Percentiles rank a stretch among this genome's conserved stretches.
Evolutionary conservation across 192 early-diverging fungal genomes (phyloP).

Genomic region (Podila horticola): DNA sequence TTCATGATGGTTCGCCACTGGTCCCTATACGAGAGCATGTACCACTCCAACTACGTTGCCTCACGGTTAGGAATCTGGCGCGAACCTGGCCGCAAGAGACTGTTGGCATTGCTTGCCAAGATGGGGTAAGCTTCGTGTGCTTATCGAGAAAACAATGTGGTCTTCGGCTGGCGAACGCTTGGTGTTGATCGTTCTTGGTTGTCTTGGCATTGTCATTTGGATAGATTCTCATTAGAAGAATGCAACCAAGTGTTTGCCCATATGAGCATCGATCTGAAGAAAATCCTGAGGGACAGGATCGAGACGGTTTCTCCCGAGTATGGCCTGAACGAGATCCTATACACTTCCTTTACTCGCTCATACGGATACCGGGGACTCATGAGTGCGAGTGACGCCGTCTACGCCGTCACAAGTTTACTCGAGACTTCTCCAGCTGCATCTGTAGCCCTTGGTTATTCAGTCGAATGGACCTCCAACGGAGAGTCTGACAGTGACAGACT

Average conservation of each 20-base stretch:
- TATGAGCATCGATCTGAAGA: constrained; percentile 82
- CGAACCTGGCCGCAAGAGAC: constrained; percentile 77
- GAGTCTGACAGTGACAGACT: constrained; percentile 1
- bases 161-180: not conserved
- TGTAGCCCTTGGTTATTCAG: constrained; percentile 42
- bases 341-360: constrained; percentile 80
- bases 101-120: constrained; percentile 88
- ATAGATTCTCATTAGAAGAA: constrained; percentile 83
- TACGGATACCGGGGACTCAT: constrained; percentile 77
- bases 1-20: constrained; percentile 93
- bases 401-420: constrained; percentile 81
- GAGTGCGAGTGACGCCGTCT: constrained; percentile 84
- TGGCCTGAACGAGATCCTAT: constrained; percentile 81
- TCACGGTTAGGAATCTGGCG: constrained; percentile 91
- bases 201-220: not conserved
- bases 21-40: constrained; percentile 90
- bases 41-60: constrained; percentile 87
- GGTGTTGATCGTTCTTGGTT: not conserved
- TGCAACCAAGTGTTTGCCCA: constrained; percentile 79
- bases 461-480: constrained; percentile 49
- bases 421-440: constrained; percentile 56
- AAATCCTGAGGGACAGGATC: constrained; percentile 72
- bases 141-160: not conserved
- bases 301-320: constrained; percentile 77
- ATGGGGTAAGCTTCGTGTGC: constrained; percentile 72